These are phyloP conservation scores for Emydomyces testavorans DNA, from an alignment of 2,329 filamentous ascomycete species.

Conservation along the genomic window DNA sequence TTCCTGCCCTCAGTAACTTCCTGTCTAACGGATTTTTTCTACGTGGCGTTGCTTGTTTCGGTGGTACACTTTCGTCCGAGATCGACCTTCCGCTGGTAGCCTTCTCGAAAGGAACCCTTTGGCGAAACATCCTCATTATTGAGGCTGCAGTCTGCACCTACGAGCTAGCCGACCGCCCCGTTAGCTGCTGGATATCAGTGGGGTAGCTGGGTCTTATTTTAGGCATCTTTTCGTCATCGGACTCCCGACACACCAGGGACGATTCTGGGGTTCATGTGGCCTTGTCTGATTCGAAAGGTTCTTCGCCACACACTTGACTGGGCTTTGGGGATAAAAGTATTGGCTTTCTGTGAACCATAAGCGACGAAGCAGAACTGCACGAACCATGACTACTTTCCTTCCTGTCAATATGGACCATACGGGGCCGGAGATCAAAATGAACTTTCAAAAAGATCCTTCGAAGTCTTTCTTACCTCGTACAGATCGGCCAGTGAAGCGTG, in stretches of 20 bases:
- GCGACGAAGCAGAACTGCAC: not conserved
- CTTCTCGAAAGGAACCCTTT: slow-evolving; percentile 3
- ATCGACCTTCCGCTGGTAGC: slow-evolving; percentile 3
- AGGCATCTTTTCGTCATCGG: slow-evolving; percentile 4
- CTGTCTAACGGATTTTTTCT: not conserved
- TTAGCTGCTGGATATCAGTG: not conserved
- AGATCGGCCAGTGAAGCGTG: slow-evolving; percentile 31
- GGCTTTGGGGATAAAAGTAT: not conserved
- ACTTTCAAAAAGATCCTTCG: slow-evolving; percentile 1
- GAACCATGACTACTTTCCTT: slow-evolving; percentile 47
- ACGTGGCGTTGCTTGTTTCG: not conserved
- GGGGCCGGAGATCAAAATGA: slow-evolving; percentile 22
- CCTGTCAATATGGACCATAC: slow-evolving; percentile 49
- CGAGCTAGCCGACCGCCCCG: too few species aligned
- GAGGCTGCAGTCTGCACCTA: not conserved
- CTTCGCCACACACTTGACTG: not conserved
- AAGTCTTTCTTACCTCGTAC: slow-evolving; percentile 45
- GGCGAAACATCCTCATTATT: slow-evolving; percentile 10
- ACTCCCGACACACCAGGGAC: not conserved
- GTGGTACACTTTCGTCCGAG: slow-evolving; percentile 5
- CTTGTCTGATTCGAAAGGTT: slow-evolving; percentile 1
- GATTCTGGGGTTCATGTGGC: slow-evolving; percentile 1
- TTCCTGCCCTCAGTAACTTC: not conserved
- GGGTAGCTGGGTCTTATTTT: slow-evolving; percentile 4
- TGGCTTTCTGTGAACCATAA: not conserved